phyloP scores from a whole-genome alignment of 129 eudicot species.

The Flaveria robusta region DNA sequence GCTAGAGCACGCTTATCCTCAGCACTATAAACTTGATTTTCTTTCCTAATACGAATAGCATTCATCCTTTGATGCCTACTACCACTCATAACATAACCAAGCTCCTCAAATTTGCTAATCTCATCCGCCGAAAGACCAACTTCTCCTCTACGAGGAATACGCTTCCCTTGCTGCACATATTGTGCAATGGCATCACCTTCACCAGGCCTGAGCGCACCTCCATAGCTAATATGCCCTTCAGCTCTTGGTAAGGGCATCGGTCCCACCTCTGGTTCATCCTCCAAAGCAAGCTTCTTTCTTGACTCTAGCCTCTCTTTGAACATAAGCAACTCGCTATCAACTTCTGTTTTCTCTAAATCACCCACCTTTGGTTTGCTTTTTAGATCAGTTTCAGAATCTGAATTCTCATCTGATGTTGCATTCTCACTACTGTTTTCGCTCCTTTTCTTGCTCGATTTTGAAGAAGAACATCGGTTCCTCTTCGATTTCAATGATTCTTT shows the following conservation, averaged over 20 bases:
- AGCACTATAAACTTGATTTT: constrained; percentile 98
- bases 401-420: constrained; percentile 26
- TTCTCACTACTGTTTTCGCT: constrained; percentile 43
- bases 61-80: constrained; percentile 99
- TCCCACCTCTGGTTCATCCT: constrained; percentile 71
- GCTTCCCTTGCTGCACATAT: constrained; percentile 98
- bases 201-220: constrained; percentile 99
- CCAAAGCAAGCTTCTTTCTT: constrained; percentile 53
- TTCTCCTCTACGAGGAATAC: constrained; percentile 98
- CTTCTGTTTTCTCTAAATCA: constrained; percentile 42
- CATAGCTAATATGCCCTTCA: constrained; percentile 97
- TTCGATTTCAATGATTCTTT: constrained; percentile 43
- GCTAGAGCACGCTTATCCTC: constrained; percentile 96
- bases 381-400: constrained; percentile 37
- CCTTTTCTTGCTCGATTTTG: constrained; percentile 53
- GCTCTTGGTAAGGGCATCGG: constrained; percentile 94
- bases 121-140: constrained; percentile 98
- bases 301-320: constrained; percentile 67
- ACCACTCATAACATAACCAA: constrained; percentile 99
- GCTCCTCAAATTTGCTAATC: constrained; percentile 75
- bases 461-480: constrained; percentile 29
- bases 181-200: constrained; percentile 99
- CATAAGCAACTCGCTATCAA: constrained; percentile 33
- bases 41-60: constrained; percentile 98
- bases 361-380: constrained; percentile 33